phyloP scores from a whole-genome alignment of 208 protist species.

The Tritrichomonas foetus region DNA sequence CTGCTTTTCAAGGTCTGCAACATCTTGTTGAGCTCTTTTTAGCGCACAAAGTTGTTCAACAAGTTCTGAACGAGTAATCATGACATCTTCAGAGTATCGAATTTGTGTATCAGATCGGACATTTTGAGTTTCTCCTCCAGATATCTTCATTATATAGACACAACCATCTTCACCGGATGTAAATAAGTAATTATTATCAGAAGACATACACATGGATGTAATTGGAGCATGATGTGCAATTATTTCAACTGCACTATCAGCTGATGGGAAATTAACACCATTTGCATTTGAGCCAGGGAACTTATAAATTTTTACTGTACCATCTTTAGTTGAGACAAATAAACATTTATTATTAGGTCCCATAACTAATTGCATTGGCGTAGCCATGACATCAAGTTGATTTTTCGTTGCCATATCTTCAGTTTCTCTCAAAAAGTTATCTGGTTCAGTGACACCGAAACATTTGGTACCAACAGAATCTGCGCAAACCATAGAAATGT shows the following conservation, averaged over 20 bases:
- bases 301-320: not conserved
- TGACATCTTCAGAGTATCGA: not conserved
- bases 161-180: conserved; percentile 31
- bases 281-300: not conserved
- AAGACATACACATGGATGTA: not conserved
- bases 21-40: not conserved
- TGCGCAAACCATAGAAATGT: not conserved
- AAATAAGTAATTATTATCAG: conserved; percentile 5
- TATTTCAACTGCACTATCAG: not conserved
- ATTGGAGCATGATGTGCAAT: not conserved
- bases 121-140: not conserved
- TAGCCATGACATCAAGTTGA: not conserved
- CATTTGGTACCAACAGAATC: not conserved
- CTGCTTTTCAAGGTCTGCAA: not conserved
- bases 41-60: not conserved
- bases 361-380: not conserved
- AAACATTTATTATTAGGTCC: not conserved
- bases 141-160: conserved; percentile 1
- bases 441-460: not conserved
- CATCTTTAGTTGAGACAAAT: not conserved
- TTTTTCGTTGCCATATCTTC: not conserved
- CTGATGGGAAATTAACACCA: not conserved
- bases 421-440: not conserved
- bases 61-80: not conserved
- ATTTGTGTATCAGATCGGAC: not conserved